Conservation (phyloP, 371 early-diverging fungal species). For the Syncephalastrum sp. region DNA sequence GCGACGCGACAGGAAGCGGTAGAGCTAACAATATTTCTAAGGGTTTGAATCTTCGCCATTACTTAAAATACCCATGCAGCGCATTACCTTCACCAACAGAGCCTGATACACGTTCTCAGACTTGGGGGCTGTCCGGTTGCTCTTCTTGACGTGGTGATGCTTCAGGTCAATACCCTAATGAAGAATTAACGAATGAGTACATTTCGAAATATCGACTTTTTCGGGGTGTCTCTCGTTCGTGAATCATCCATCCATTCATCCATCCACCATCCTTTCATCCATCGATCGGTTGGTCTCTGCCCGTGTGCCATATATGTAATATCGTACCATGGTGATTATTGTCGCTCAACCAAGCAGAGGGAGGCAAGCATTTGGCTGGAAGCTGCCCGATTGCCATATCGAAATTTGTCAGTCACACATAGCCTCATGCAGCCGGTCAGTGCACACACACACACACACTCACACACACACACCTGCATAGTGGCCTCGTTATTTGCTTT, state of each 20-base stretch:
- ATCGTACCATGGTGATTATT: too few species aligned
- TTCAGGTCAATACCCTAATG: slow-evolving; percentile 93
- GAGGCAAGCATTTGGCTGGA: too few species aligned
- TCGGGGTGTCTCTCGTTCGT: slow-evolving; percentile 1
- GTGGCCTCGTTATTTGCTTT: too few species aligned
- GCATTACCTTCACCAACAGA: slow-evolving; percentile 86
- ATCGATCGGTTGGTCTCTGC: slow-evolving; percentile 17
- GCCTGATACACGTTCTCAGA: slow-evolving; percentile 90
- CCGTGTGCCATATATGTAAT: neutral
- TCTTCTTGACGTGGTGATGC: slow-evolving; percentile 93
- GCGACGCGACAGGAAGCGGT: slow-evolving; percentile 98
- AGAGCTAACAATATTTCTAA: slow-evolving; percentile 63
- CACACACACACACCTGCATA: too few species aligned
- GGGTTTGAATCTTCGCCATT: neutral
- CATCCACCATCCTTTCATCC: slow-evolving; percentile 27
- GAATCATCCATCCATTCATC: slow-evolving; percentile 7
- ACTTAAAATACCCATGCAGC: neutral
- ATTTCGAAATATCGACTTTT: neutral
- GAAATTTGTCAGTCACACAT: too few species aligned
- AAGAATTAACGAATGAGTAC: neutral
- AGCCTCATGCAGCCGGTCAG: too few species aligned
- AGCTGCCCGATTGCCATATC: too few species aligned
- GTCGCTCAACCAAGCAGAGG: too few species aligned
- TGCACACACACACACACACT: too few species aligned
- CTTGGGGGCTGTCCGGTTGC: slow-evolving; percentile 81